Conservation (phyloP, 495 filamentous ascomycete species). For the Penicillium mononematosum region DNA sequence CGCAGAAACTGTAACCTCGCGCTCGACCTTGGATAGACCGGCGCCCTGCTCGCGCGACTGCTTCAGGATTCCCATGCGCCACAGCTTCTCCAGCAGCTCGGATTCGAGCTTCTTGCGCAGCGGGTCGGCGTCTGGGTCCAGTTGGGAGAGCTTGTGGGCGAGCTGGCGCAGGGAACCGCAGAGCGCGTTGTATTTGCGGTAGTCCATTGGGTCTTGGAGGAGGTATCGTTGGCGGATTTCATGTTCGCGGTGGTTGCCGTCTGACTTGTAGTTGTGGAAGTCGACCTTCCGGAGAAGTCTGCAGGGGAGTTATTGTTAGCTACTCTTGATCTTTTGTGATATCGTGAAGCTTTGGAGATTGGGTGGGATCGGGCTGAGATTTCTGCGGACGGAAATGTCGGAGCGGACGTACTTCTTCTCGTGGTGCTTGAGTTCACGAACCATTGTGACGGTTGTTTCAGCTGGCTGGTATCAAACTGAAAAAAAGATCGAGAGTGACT, state of each 20-base stretch:
- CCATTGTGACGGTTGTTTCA: slow-evolving; percentile 56
- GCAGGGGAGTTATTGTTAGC: slow-evolving; percentile 14
- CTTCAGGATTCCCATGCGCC: slow-evolving; percentile 83
- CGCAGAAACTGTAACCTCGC: slow-evolving; percentile 78
- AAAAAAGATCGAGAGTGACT: neutral
- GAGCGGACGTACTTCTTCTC: slow-evolving; percentile 62
- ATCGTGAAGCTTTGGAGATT: neutral
- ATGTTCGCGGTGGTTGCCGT: slow-evolving; percentile 79
- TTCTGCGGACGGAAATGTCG: neutral
- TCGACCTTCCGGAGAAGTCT: slow-evolving; percentile 87
- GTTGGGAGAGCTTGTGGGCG: slow-evolving; percentile 77
- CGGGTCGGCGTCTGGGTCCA: slow-evolving; percentile 73
- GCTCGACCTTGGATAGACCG: slow-evolving; percentile 76
- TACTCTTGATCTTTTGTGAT: neutral
- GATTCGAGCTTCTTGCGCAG: slow-evolving; percentile 76
- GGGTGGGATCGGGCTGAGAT: neutral
- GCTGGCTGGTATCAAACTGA: neutral
- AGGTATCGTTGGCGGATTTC: slow-evolving; percentile 79
- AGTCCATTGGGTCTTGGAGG: slow-evolving; percentile 82
- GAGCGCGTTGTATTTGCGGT: slow-evolving; percentile 83
- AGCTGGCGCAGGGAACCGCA: slow-evolving; percentile 83
- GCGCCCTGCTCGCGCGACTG: slow-evolving; percentile 56
- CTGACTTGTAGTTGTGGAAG: slow-evolving; percentile 89
- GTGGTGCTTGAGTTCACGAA: slow-evolving; percentile 89
- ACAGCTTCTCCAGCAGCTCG: slow-evolving; percentile 82